Evolutionary conservation across 305 asterid genomes (phyloP), one percentile per base, ranked within the genome.

Genomic region (Rubia tinctorum): DNA sequence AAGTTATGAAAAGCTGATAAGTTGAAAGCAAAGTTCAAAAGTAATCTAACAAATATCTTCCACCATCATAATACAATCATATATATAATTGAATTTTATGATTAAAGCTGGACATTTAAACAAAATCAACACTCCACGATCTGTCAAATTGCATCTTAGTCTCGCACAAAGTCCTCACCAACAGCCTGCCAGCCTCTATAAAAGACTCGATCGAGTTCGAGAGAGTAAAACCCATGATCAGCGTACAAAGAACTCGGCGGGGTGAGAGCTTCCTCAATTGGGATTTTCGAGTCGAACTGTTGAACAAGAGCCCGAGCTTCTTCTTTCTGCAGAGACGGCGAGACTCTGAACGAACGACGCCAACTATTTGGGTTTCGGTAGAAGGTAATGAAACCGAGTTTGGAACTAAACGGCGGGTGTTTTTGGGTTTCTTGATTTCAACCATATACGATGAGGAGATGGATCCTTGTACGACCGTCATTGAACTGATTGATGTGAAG

Each of bases 191-290:
- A 91, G 58, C 95, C 93, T 71, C 76, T 77, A 82, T 76, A 84
- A 80, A 93, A 91, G 73, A 89, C 86, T 44, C 59, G 91, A 74
- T 82, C 39, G 60, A 91, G 90, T 82, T 93, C 98, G 30, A 73
- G 82, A 49, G 80, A 79, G 66, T 86, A 86, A 76, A 93, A 89
- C 77, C 85, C 80, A 56, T 89, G 84, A 69, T 88, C 88, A 7
- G 89, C 86, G 71, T 93, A 93, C 96, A 97, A 91, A 42, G 89
- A 86, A 81, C 89, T 86, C 1, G 97, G 98, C 4, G 97, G 96
- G 69, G 94, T 91, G 30, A 75, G 42, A 8, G 96, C 96, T 82
- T 85, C 90, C 77, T 89, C 94, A 18, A 87, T 76, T 0, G 98
- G 90, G 27, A 91, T 89, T 74, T 69, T 51, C 40, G 97, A 96